Conservation (phyloP, 1,284 basidiomycete genomes). For the Cutaneotrichosporon arboriforme region DNA sequence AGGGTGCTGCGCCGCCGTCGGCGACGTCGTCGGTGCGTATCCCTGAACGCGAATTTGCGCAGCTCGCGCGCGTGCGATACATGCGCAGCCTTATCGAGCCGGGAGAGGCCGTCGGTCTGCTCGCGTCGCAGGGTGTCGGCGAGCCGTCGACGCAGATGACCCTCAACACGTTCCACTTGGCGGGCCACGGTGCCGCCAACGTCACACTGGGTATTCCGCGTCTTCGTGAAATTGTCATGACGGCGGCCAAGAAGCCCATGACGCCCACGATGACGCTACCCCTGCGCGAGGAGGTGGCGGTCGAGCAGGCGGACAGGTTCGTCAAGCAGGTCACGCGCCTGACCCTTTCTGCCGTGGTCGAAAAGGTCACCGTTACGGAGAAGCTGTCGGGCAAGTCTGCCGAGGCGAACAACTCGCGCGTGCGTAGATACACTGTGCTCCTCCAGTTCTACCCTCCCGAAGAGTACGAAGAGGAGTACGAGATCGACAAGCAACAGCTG, state of each 20-base stretch:
- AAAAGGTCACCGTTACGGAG: conserved; percentile 78
- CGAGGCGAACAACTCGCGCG: conserved; percentile 54
- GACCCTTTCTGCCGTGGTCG: conserved; percentile 82
- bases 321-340: conserved; percentile 86
- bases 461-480: conserved; percentile 83
- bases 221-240: conserved; percentile 98
- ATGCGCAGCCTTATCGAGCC: conserved; percentile 91
- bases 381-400: conserved; percentile 61
- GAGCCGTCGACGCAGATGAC: conserved; percentile 99
- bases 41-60: conserved; percentile 60
- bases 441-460: conserved; percentile 80
- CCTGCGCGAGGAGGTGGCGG: conserved; percentile 55
- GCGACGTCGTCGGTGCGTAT: conserved; percentile 34
- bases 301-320: conserved; percentile 65
- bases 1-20: conserved; percentile 43
- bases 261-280: conserved; percentile 98
- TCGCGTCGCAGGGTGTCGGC: conserved; percentile 98
- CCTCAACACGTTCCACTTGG: conserved; percentile 99
- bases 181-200: conserved; percentile 97
- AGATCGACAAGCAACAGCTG: conserved; percentile 68
- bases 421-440: conserved; percentile 75
- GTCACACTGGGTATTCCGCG: conserved; percentile 99
- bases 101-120: conserved; percentile 92
- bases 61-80: conserved; percentile 83
- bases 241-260: conserved; percentile 91